Evolutionary conservation across 2,329 filamentous ascomycete species (phyloP), one percentile per base, ranked within the genome.

Genomic region (Alternaria rosae): DNA sequence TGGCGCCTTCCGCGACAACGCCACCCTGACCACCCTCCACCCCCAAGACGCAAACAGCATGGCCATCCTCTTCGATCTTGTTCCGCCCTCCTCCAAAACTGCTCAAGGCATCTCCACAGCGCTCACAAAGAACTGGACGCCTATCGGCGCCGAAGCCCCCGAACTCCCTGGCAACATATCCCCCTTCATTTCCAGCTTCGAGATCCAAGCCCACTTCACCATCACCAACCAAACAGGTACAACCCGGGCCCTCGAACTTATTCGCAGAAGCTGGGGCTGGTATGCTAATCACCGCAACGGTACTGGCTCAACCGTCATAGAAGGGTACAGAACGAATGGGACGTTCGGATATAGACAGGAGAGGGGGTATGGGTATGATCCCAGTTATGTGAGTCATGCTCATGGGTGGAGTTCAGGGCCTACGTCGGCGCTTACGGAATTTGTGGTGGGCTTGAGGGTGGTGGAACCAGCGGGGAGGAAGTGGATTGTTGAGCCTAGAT

Each of bases 311-410:
- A 81, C 80, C 1, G 65, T 80, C 2, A 66, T 76, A 1, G 79
- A 82, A 54, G 79, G 79, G 6, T 74, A 79, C 47, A 67, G 72
- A 3, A 71, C 71, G n/a, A 79, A 81, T 59, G 80, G 80, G 0
- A 74, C 71, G 15, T 55, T 81, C 3, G 75, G 78, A 41, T 81
- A 81, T 53, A 62, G 75, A 4, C 69, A 69, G 4, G 64, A 66
- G 20, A 61, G 73, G 1, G 77, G 75, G 2, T 81, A 80, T 54
- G 70, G 61, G 1, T 69, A 70, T 47, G 78, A 80, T 47, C 67
- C 77, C 0, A 66, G 71, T 11, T 77, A 77, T 58, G 76, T 78
- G 8, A 73, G 68, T n/a, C 72, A 78, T 41, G 70, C 72, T 5
- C 78, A 81, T 59, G 76, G 77, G 0, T 81, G 79, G 79, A 69